Evolutionary conservation across 495 filamentous ascomycete species (phyloP).

Genomic region (Lasiosphaeriaceae sp.): DNA sequence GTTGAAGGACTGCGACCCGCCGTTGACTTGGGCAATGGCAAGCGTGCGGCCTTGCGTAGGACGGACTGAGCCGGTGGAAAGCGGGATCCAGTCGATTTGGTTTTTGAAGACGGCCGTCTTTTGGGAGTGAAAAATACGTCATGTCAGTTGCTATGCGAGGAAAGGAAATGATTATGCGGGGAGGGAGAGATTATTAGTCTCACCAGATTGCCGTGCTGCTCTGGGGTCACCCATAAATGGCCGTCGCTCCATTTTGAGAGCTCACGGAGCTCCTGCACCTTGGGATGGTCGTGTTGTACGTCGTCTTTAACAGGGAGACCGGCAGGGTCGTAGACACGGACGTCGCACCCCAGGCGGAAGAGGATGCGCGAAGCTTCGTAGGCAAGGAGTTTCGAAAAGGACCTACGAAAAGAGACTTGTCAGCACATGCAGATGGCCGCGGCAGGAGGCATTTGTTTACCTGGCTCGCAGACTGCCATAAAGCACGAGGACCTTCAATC

Average conservation of each 20-base stretch:
- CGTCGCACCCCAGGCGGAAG: slow-evolving; percentile 65
- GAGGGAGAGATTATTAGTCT: too few relatives aligned
- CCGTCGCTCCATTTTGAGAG: slow-evolving; percentile 67
- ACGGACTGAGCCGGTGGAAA: slow-evolving; percentile 58
- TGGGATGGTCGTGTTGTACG: slow-evolving; percentile 51
- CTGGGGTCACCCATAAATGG: slow-evolving; percentile 65
- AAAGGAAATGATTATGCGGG: too few relatives aligned
- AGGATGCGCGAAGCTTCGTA: slow-evolving; percentile 60
- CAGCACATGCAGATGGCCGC: neutral
- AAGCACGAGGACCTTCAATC: slow-evolving; percentile 59
- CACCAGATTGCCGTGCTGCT: slow-evolving; percentile 69
- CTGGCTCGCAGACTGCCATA: slow-evolving; percentile 57
- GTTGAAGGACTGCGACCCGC: slow-evolving; percentile 70
- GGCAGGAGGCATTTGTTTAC: slow-evolving; percentile 18
- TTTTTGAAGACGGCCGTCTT: slow-evolving; percentile 71
- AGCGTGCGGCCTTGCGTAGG: slow-evolving; percentile 69
- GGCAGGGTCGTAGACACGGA: slow-evolving; percentile 59
- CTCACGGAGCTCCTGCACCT: slow-evolving; percentile 63
- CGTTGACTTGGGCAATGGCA: slow-evolving; percentile 60
- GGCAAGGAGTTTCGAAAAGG: slow-evolving; percentile 59
- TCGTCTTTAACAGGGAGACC: slow-evolving; percentile 64
- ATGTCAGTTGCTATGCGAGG: too few relatives aligned
- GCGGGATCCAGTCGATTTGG: slow-evolving; percentile 73
- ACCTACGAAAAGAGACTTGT: slow-evolving; percentile 37
- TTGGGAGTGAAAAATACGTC: too few relatives aligned